phyloP scores from a whole-genome alignment of 345 rosid genomes.

The Citrus hindsii region DNA sequence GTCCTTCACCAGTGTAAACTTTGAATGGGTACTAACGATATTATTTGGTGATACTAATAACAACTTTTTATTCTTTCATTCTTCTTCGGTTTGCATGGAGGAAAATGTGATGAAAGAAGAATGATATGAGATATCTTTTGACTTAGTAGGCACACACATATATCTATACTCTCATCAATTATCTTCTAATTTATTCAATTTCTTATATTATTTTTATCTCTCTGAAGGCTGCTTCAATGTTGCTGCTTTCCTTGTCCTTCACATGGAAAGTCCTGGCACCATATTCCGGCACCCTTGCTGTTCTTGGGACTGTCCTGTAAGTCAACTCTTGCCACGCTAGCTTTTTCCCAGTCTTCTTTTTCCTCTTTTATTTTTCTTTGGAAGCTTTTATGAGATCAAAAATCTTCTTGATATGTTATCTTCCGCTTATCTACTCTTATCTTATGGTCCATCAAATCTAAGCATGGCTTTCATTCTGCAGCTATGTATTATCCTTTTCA shows the following conservation, averaged over 20 bases:
- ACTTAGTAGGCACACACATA: background rate
- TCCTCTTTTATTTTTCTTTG: background rate
- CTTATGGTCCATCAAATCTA: constrained; percentile 6
- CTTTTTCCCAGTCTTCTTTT: background rate
- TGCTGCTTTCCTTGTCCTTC: constrained; percentile 88
- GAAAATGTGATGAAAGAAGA: background rate
- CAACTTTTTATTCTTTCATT: background rate
- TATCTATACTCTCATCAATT: background rate
- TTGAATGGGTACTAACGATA: background rate
- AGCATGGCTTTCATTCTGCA: constrained; percentile 26
- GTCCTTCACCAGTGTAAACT: background rate
- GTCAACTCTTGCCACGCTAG: constrained; percentile 15
- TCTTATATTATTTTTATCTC: background rate
- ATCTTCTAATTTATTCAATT: background rate
- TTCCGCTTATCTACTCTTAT: background rate
- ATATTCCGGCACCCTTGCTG: constrained; percentile 87
- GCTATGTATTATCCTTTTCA: constrained; percentile 93
- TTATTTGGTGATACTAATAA: background rate
- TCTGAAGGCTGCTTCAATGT: constrained; percentile 83
- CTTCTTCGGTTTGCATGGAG: background rate
- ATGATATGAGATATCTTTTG: background rate
- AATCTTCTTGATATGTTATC: background rate
- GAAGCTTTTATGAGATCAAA: background rate
- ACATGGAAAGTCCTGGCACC: constrained; percentile 93
- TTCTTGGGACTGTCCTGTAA: constrained; percentile 95